Evolutionary conservation across 768 basidiomycete genomes (phyloP).

Genomic region (Hortiboletus flavorubellus): DNA sequence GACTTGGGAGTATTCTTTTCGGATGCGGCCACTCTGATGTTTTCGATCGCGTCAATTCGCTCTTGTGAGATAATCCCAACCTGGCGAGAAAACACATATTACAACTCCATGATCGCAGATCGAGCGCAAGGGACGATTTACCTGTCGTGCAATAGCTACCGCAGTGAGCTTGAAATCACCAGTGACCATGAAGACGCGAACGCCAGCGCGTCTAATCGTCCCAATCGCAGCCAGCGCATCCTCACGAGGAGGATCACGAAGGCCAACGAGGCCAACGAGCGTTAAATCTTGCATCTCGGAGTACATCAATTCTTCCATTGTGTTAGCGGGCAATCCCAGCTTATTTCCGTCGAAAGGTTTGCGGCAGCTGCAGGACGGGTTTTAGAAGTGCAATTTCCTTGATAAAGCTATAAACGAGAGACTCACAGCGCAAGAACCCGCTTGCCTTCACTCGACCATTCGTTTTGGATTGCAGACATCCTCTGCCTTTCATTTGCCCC

Average conservation of each 20-base stretch:
- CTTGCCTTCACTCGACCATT: slow-evolving; percentile 48
- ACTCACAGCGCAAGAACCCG: slow-evolving; percentile 48
- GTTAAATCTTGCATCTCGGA: slow-evolving; percentile 38
- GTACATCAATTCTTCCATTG: slow-evolving; percentile 39
- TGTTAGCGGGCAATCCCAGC: slow-evolving; percentile 20
- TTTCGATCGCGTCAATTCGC: slow-evolving; percentile 33
- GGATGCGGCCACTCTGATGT: slow-evolving; percentile 19
- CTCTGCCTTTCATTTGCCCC: slow-evolving; percentile 19
- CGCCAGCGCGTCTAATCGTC: slow-evolving; percentile 47
- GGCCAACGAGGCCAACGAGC: slow-evolving; percentile 50
- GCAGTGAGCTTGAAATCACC: slow-evolving; percentile 56
- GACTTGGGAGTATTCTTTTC: slow-evolving; percentile 14
- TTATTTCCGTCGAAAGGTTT: slow-evolving; percentile 25
- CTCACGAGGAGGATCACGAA: slow-evolving; percentile 57
- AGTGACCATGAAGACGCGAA: slow-evolving; percentile 56
- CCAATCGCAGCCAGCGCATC: slow-evolving; percentile 46
- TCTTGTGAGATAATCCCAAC: slow-evolving; percentile 43
- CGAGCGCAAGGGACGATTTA: slow-evolving; percentile 20
- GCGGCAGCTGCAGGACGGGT: slow-evolving; percentile 22
- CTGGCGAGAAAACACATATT: slow-evolving; percentile 15
- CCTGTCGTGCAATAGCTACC: slow-evolving; percentile 47
- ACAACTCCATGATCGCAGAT: neutral
- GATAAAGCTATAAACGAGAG: neutral
- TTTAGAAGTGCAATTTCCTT: neutral
- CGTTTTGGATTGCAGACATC: slow-evolving; percentile 32